Evolutionary conservation across 176 grass and related monocot species (phyloP).

Genomic region (Otatea glauca): DNA sequence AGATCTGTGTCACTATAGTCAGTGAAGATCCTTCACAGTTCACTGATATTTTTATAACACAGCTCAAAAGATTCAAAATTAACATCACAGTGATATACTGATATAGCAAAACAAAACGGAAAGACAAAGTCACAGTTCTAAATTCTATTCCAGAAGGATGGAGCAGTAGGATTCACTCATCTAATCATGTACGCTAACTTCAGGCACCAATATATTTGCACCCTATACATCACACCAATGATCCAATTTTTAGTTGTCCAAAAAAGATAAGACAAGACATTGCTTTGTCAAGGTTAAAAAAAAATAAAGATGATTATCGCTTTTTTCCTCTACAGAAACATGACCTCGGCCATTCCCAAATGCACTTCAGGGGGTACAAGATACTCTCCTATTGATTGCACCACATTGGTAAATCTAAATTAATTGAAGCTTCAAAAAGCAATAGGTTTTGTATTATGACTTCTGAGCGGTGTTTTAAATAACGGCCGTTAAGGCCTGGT

Average conservation of each 20-base stretch:
- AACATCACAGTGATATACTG: neutral
- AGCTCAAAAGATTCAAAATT: constrained; percentile 40
- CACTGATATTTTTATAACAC: constrained; percentile 22
- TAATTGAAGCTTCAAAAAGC: neutral
- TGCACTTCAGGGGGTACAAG: neutral
- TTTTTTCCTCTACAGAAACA: neutral
- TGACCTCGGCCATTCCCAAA: neutral
- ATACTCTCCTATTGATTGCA: constrained; percentile 24
- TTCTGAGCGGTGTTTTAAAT: too few species aligned
- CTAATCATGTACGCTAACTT: constrained; percentile 16
- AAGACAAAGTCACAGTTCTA: neutral
- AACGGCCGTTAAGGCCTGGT: too few species aligned
- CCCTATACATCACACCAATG: neutral
- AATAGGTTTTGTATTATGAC: neutral
- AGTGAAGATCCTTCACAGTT: constrained; percentile 40
- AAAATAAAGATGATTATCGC: neutral
- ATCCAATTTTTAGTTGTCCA: neutral
- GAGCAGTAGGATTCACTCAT: constrained; percentile 1
- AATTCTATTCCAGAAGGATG: constrained; percentile 19
- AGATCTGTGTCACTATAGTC: constrained; percentile 61
- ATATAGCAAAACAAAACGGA: constrained; percentile 9
- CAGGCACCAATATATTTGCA: constrained; percentile 31
- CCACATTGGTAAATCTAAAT: constrained; percentile 6
- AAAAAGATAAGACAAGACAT: constrained; percentile 8
- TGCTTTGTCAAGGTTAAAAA: neutral